Base-by-base conservation (phyloP, 164 flowering plant species). In the Protea cynaroides region DNA sequence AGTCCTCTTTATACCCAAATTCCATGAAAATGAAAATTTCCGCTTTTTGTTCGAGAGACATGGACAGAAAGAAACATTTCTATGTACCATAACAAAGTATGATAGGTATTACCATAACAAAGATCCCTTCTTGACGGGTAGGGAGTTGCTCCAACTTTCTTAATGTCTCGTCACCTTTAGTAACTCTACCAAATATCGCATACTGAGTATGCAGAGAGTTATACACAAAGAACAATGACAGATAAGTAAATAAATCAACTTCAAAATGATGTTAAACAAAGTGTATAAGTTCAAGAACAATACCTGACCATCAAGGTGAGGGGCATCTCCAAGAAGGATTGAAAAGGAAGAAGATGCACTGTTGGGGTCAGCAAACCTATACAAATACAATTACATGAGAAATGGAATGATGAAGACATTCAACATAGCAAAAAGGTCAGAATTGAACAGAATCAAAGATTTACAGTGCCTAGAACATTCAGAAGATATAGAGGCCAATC, bases 281-380 rank as follows among this genome's bases (percentile, higher is more conserved):
- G 14, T 47, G 12, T 19, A 50, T 56, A 52, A 29, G 34, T 29
- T 5, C 5, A 29, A 29, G 34, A 29, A 68, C 14, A 65, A 63
- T 69, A 90, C 97, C 86, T 84, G 69, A 37, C 87, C 77, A 82
- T 94, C 95, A 56, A 90, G 98, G 76, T 94, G 98, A 72, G 98
- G 98, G n/a, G 97, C 97, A 83, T 94, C 83, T 21, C 97, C 96
- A 46, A 90, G 90, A 76, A 94, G 97, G 24, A 94, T 89, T 47
- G 98, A 94, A 69, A 94, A 94, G 10, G 97, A 94, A 25, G 98
- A 92, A 61, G 66, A 11, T 47, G 82, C 98, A 76, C 98, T 92
- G 72, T 92, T 64, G 59, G 96, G 96, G 76, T 92, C 98, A 21
- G 81, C 56, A 72, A 77, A 80, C 75, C 96, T 92, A 72, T 56